phyloP scores from a whole-genome alignment of 2,329 filamentous ascomycete genomes.

The Paecilomyces sp. region DNA sequence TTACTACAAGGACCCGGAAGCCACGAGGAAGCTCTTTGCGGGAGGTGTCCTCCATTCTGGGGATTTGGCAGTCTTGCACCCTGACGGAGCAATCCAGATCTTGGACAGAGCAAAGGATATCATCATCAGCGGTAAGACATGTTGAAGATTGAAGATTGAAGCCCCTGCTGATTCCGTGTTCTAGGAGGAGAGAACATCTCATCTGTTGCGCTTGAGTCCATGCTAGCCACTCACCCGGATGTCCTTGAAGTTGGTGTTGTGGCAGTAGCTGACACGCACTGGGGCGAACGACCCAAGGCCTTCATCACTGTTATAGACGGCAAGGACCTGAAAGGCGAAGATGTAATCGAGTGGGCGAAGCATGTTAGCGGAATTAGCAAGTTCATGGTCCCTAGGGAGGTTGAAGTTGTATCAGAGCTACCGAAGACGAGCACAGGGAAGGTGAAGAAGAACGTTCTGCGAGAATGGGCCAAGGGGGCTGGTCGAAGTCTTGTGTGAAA shows the following conservation, averaged over 20 bases:
- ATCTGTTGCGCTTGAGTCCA: conserved; percentile 81
- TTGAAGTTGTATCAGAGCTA: conserved; percentile 75
- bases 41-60: conserved; percentile 85
- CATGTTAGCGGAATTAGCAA: conserved; percentile 71
- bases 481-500: conserved; percentile 17
- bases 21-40: conserved; percentile 77
- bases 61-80: conserved; percentile 87
- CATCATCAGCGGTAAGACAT: conserved; percentile 74
- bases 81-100: conserved; percentile 86
- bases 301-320: conserved; percentile 75
- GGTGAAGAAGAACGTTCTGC: conserved; percentile 86
- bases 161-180: conserved; percentile 1
- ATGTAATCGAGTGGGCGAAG: conserved; percentile 82
- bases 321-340: conserved; percentile 53
- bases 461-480: conserved; percentile 70
- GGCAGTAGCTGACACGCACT: conserved; percentile 77
- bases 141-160: not conserved
- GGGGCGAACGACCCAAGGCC: conserved; percentile 94
- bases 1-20: conserved; percentile 84
- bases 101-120: conserved; percentile 94
- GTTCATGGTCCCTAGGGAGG: conserved; percentile 75
- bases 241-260: conserved; percentile 90
- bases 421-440: conserved; percentile 98
- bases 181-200: conserved; percentile 94
- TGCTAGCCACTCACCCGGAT: conserved; percentile 80